Evolutionary conservation across 2,329 filamentous ascomycete genomes (phyloP).

Genomic region (Helotiales sp.): DNA sequence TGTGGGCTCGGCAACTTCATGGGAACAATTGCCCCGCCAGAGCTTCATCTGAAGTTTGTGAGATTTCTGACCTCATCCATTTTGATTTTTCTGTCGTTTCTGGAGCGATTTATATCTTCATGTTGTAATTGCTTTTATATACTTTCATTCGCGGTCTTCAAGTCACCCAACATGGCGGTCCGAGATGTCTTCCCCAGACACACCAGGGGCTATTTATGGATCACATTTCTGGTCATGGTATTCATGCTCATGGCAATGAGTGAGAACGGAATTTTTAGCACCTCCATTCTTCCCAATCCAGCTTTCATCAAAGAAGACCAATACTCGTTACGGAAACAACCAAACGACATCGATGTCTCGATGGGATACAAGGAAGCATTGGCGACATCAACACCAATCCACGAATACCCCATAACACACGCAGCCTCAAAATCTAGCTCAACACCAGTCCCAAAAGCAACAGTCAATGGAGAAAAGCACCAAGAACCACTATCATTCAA

Average conservation of each 20-base stretch:
- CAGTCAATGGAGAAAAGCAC: no score
- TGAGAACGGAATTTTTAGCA: conserved; percentile 9
- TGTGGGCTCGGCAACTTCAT: background rate
- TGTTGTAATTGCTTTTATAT: background rate
- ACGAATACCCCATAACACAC: background rate
- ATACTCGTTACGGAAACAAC: background rate
- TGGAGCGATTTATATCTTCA: background rate
- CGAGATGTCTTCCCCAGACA: conserved; percentile 12
- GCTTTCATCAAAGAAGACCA: background rate
- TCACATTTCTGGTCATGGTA: conserved; percentile 13
- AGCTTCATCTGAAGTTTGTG: background rate
- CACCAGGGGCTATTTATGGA: conserved; percentile 21
- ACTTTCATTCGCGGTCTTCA: background rate
- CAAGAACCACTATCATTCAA: no score
- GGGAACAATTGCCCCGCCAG: background rate
- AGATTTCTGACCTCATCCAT: background rate
- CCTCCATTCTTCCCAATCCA: background rate
- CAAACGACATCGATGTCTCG: background rate
- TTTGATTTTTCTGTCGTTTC: background rate
- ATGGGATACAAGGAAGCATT: background rate
- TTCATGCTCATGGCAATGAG: conserved; percentile 21
- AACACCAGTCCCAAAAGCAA: no score
- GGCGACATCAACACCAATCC: background rate
- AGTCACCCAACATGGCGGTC: background rate
- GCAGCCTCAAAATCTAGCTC: background rate